Evolutionary conservation across 495 filamentous ascomycete genomes (phyloP), one percentile per base, ranked within the genome.

Genomic region (Penicillium coprophilum): DNA sequence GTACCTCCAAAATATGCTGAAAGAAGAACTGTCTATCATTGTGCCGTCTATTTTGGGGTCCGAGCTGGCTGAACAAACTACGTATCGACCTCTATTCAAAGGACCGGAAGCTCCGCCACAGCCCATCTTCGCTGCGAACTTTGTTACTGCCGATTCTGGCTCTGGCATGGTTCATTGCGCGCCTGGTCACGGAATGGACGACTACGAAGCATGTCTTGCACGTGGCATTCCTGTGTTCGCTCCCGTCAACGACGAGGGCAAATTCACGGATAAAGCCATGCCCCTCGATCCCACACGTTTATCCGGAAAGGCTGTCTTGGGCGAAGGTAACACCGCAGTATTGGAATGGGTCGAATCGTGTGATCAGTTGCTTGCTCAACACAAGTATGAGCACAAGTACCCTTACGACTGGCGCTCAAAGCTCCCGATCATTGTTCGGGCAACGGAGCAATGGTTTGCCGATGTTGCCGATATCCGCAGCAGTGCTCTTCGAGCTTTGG

Each of bases 341-440:
- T 68, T 97, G 10, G 71, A 83, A n/a, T 80, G 88, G 36, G 74
- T 93, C 2, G 57, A 73, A 45, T 76, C 80, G 1, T 63, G 64
- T 32, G 71, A 67, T 19, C 64, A 71, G n/a, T 80, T 97, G 13
- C 71, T 96, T 23, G 75, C 78, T 4, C 79, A 80, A 11, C 86
- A 93, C 54, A 75, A 76, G 49, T 89, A 92, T 69, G 74, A 73
- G 52, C 95, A 97, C 78, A 97, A 96, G 67, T 96, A 97, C 69
- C 94, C 94, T 0, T 96, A 96, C 65, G 94, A 99, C 70, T 97
- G 94, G 95, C 80, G 95, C 32, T 94, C 94, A 4, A 97, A 97
- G 68, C 81, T 84, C 57, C 94, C 94, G 19, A 84, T 97, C 24
- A 91, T 99, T 56, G 80, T 96, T 17, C 73, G 94, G 59, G 93